A percentile compares a stretch with the other conserved stretches of the same genome.
Evolutionary conservation across 352 stramenopile species (phyloP).

Genomic region (Pelagophyceae sp.): DNA sequence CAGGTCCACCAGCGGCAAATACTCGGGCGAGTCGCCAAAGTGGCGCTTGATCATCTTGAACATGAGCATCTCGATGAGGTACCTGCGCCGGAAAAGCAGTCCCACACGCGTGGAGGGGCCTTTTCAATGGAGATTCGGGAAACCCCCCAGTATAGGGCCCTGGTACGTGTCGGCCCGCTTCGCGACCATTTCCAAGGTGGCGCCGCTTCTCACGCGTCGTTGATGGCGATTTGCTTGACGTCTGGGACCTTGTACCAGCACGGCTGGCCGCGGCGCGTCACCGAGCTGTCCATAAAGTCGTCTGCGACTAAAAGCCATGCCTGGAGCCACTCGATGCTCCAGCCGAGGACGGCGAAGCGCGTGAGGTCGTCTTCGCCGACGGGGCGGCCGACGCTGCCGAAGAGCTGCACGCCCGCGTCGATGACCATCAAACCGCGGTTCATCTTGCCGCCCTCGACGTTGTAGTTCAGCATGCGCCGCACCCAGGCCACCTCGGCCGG

Average conservation of each 20-base stretch:
- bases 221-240: slow-evolving; percentile 23
- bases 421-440: slow-evolving; percentile 93
- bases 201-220: no score
- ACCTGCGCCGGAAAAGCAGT: no score
- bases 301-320: slow-evolving; percentile 97
- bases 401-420: slow-evolving; percentile 33
- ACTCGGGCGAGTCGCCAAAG: slow-evolving; percentile 64
- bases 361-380: slow-evolving; percentile 29
- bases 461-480: slow-evolving; percentile 79
- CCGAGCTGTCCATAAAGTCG: slow-evolving; percentile 95
- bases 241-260: slow-evolving; percentile 89
- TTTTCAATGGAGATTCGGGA: slow-evolving; percentile 90
- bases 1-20: slow-evolving; percentile 88
- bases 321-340: slow-evolving; percentile 97
- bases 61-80: slow-evolving; percentile 77
- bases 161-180: no score
- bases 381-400: slow-evolving; percentile 30
- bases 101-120: no score
- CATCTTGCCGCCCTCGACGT: slow-evolving; percentile 93
- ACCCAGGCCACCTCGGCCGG: slow-evolving; percentile 38
- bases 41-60: slow-evolving; percentile 52
- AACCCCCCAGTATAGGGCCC: slow-evolving; percentile 17
- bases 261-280: slow-evolving; percentile 83
- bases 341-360: slow-evolving; percentile 81
- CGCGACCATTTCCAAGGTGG: no score